Evolutionary conservation across 2,329 filamentous ascomycete genomes (phyloP), one percentile per base, ranked within the genome.

Genomic region (Fusarium compactum): DNA sequence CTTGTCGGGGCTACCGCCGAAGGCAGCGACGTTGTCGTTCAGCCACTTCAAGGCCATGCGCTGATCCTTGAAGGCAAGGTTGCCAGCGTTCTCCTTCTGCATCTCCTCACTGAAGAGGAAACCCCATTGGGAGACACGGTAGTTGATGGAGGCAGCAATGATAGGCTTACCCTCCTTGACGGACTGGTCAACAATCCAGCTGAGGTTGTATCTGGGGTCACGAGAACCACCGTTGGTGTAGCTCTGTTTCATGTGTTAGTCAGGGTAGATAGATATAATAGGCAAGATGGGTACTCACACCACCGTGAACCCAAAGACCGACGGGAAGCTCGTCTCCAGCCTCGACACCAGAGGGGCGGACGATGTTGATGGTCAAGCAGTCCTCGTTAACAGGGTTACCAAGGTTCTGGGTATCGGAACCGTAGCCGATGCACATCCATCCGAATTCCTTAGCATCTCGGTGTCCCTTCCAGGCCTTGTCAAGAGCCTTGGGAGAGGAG

Each of bases 221-320:
- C 65, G 64, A 4, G 69, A 69, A 41, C 74, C 74, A 18, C 74
- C 74, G 24, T 73, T 73, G n/a, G 59, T 50, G 22, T 73, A 75
- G 50, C 73, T 75, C 73, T 75, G 27, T 50, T 11, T 25, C 43
- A 25, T 6, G 10, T 12, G 22, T 75, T 29, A 74, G 69, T 41
- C 50, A 58, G 16, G 12, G 11, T 14, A 18, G 6, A 34, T 8
- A 14, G 15, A 18, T 10, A 18, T 1, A 10, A 14, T 5, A 41
- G 8, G 15, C 7, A 24, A 32, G n/a, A 10, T 7, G 14, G 9
- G 29, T 11, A 73, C 71, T 71, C 56, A 73, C 72, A 18, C 79
- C 79, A 44, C 84, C 84, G 70, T 90, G 85, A 29, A 90, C 88
- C 87, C 88, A 90, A 1, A 90, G 82, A 16, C 81, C 83, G 9